Evolutionary conservation across 345 rosid genomes (phyloP).

Genomic region (Acer saccharum): DNA sequence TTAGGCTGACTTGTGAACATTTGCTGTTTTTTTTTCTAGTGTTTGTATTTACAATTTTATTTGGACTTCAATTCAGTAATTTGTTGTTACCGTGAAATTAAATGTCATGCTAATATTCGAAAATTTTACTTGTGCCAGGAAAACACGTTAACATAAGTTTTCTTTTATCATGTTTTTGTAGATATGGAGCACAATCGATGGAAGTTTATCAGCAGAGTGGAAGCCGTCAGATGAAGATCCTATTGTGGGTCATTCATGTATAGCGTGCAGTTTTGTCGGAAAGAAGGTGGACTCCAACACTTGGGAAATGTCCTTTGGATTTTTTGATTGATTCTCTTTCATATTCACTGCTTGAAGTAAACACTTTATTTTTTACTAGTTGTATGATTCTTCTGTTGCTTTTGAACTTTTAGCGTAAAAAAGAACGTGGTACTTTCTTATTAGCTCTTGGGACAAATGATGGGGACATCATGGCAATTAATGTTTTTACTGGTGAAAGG

Average conservation of each 20-base stretch:
- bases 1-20: background rate
- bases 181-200: conserved; percentile 50
- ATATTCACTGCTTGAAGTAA: background rate
- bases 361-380: background rate
- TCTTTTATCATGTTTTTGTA: conserved; percentile 8
- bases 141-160: background rate
- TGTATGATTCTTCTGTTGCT: conserved; percentile 14
- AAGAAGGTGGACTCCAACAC: conserved; percentile 35
- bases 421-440: conserved; percentile 26
- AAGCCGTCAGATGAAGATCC: conserved; percentile 28
- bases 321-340: conserved; percentile 10
- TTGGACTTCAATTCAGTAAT: too few relatives aligned
- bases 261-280: conserved; percentile 33
- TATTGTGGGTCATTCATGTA: conserved; percentile 30
- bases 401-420: conserved; percentile 27
- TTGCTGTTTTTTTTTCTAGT: background rate
- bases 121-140: background rate
- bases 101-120: background rate
- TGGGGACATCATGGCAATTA: conserved; percentile 41
- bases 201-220: conserved; percentile 40
- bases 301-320: background rate
- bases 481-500: conserved; percentile 34
- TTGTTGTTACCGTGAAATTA: background rate
- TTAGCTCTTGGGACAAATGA: conserved; percentile 48
- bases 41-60: background rate